Evolutionary conservation across 208 protist species (phyloP).

Genomic region (Acanthamoeba divionensis): DNA sequence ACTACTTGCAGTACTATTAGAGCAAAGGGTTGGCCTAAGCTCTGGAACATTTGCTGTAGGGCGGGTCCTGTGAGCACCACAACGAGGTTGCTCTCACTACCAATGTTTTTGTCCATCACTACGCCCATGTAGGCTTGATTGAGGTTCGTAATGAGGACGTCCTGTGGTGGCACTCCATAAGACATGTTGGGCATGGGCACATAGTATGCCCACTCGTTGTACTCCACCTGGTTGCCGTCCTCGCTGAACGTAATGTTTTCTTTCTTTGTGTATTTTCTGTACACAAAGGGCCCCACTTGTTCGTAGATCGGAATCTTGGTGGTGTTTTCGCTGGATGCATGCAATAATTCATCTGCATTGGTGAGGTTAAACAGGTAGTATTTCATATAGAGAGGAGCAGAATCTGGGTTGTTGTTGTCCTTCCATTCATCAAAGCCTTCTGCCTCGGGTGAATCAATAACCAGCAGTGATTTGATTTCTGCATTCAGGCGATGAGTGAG

Average conservation of each 20-base stretch:
- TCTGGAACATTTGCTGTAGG: background rate
- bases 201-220: conserved; percentile 9
- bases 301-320: background rate
- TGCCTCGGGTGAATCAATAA: background rate
- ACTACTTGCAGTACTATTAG: background rate
- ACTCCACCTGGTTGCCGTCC: background rate
- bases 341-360: background rate
- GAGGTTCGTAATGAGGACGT: conserved; percentile 12
- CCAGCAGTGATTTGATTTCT: background rate
- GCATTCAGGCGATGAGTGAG: background rate
- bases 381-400: background rate
- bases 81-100: conserved; percentile 17
- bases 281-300: conserved; percentile 1
- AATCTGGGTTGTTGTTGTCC: background rate
- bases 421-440: background rate
- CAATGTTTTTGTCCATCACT: background rate
- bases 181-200: background rate
- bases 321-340: background rate
- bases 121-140: conserved; percentile 31
- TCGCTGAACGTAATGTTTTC: conserved; percentile 10
- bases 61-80: background rate
- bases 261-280: background rate
- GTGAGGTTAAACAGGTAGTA: conserved; percentile 31
- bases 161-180: background rate
- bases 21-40: conserved; percentile 5